Base-by-base conservation (phyloP, 768 basidiomycete species). In the Psilocybe cubensis region DNA sequence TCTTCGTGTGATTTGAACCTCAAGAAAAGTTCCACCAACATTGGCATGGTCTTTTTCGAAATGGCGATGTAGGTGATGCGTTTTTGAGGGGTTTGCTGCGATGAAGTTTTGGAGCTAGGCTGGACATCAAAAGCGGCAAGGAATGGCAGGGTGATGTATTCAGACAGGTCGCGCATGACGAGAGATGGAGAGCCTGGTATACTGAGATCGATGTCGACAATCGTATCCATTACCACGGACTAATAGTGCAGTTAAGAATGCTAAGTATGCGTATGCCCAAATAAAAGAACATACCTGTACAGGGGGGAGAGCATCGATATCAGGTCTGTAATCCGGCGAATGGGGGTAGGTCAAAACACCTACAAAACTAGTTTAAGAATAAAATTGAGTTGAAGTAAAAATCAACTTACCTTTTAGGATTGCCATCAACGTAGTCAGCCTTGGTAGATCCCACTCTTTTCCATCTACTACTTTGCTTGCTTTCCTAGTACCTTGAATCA, bases 51-150 rank as follows among this genome's bases (percentile, higher is more conserved):
- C 70, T 85, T 89, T 73, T 98, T 98, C 1, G 88, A 80, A n/a
- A 98, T 71, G 2, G 87, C 96, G 49, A 98, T 89, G 68, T 94
- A 98, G 1, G 94, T 94, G 46, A 97, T 79, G 4, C 89, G 83
- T 64, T 86, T 89, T 44, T 78, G 83, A 5, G 78, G 74, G 3
- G 75, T 72, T 45, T 78, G 83, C 3, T 78, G 71, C 17, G 72
- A 68, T 21, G 74, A 75, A 23, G 72, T 74, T 50, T 75, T 78
- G 10, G 79, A 66, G 27, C 75, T 66, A 3, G 70, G 58, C 25
- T 78, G 80, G 0, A 82, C 74, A 61, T 91, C 84, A 63, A 92
- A 91, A 0, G 88, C 86, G 2, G 89, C 89, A 1, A 92, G 74
- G 76, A 95, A 98, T 0, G 96, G 86, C n/a, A 98, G 79, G 0